These are phyloP conservation scores for Cladosporium velox DNA, from an alignment of 2,329 filamentous ascomycete species.

Conservation along the genomic window DNA sequence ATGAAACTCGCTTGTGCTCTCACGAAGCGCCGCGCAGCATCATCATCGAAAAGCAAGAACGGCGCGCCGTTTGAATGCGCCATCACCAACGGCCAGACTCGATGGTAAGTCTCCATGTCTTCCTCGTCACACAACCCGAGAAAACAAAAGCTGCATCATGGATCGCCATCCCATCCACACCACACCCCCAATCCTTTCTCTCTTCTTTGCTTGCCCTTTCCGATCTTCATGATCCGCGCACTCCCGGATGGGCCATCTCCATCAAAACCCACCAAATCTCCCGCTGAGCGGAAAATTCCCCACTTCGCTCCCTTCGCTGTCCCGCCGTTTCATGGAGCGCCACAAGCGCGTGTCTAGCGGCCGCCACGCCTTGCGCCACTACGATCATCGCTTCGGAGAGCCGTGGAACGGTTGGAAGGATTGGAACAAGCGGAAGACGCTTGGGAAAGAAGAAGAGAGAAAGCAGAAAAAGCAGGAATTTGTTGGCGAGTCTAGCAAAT, in stretches of 20 bases:
- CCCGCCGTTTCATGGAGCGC: conserved; percentile 10
- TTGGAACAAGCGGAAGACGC: neutral
- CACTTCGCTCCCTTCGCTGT: neutral
- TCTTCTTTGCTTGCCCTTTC: neutral
- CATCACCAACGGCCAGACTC: conserved; percentile 61
- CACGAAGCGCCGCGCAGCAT: conserved; percentile 54
- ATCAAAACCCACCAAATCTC: neutral
- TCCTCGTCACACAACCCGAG: neutral
- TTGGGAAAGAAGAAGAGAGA: neutral
- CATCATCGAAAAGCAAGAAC: conserved; percentile 30
- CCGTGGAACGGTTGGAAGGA: conserved; percentile 4
- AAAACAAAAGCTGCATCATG: neutral
- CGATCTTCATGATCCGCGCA: conserved; percentile 16
- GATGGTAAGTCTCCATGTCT: conserved; percentile 55
- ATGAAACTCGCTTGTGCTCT: conserved; percentile 65
- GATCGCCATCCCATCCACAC: neutral
- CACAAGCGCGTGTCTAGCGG: conserved; percentile 6
- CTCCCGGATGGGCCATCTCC: neutral
- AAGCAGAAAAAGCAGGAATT: neutral
- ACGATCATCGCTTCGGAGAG: conserved; percentile 7
- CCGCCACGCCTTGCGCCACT: conserved; percentile 18
- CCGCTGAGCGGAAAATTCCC: neutral
- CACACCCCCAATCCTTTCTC: neutral
- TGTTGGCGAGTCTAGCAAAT: neutral
- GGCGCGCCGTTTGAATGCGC: conserved; percentile 56